Base-by-base conservation (phyloP, 805 yeast species). In the Zygotorulaspora sp. region DNA sequence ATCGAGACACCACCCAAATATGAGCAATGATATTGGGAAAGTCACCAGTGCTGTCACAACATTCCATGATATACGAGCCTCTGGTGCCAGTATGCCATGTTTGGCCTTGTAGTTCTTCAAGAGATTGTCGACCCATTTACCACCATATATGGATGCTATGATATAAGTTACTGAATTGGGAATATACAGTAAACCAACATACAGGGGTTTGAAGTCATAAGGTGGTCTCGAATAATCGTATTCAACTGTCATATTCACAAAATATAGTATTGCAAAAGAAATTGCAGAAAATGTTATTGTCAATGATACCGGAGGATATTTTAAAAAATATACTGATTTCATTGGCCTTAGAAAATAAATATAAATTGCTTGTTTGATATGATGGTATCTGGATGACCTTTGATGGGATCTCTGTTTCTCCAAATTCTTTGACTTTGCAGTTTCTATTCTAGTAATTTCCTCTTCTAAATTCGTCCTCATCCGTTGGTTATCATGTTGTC, bases 131-230 rank as follows among this genome's bases (percentile, higher is more conserved):
- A 78, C 78, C 83, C 90, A 86, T 44, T 70, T 70, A 3, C 96
- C 96, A 24, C 94, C 94, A 44, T 74, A 67, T n/a, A 87, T 62
- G 0, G 90, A 80, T 0, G 94, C 90, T 32, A 80, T 48, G 24
- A 86, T 61, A 53, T 85, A 86, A 0, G 89, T 75, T 17, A 84
- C 74, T 0, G 95, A 84, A 58, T 86, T 86, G 24, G 96, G 95
- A 22, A 86, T 77, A 63, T 84, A 86, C 39, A 83, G 70, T 18
- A 86, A 67, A 22, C 96, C 96, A 33, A 81, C 72, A 39, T 79
- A 68, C 33, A 84, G 61, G 0, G 83, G 62, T 22, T 67, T 63
- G 67, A 82, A 87, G 51, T 77, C 75, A 59, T 86, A 86, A 3
- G 96, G 96, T 0, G 64, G 59, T 14, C 71, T 52, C 0, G 83